Evolutionary conservation across 108 stramenopile species (phyloP), one percentile per base, ranked within the genome.

Genomic region (Skeletonema menzelii): DNA sequence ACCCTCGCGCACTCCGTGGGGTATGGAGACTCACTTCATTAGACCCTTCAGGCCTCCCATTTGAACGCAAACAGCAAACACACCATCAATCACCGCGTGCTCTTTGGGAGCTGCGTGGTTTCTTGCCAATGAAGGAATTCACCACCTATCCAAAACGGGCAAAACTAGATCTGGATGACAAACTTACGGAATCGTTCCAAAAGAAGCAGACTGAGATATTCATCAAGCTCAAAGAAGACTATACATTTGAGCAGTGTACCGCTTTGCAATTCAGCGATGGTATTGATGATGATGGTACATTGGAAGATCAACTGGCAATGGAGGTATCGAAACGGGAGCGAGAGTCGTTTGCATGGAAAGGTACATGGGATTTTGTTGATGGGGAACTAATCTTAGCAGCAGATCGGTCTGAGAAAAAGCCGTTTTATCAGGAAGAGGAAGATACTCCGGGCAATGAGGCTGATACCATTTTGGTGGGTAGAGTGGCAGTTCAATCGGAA

Each of bases 211-310:
- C 87, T 24, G 90, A 91, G 69, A 72, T 91, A 14, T 85, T 88
- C 57, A 80, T 94, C 58, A 90, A 90, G 77, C 85, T 94, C 55
- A 84, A 88, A 63, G 93, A 94, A 64, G 89, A 91, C 60, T 82
- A 84, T 14, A 84, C 80, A 3, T 94, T 94, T 76, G 76, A 85
- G 44, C 92, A 89, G 63, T 91, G 87, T 57, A 56, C 66, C 5
- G 72, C 83, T 2, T 35, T 75, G 13, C 32, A 35, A 46, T 72
- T 71, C 34, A 64, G 65, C 37, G 69, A 85, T 65, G 77, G 69
- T 5, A 67, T 40, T n/a, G 61, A 63, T 24, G 53, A 70, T 38
- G 64, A 65, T 7, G 47, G 57, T 14, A 42, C 70, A 13, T 30
- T 83, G 27, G 77, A 79, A 53, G 67, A 79, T 11, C 17, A 58